phyloP scores from a whole-genome alignment of 768 basidiomycete genomes.

The Vishniacozyma victoriae region DNA sequence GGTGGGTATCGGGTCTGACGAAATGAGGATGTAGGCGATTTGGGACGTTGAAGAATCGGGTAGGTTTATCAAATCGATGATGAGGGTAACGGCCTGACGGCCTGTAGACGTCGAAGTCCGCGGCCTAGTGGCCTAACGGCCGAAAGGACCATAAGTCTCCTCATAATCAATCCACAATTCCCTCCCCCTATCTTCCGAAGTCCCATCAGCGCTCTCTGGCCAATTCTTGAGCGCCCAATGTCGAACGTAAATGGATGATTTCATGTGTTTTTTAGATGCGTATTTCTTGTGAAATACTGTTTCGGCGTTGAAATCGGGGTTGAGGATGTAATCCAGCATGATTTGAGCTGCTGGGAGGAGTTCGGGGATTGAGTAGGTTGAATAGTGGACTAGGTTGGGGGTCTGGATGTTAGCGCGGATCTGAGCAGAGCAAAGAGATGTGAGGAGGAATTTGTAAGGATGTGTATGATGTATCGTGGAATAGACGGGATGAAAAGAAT shows the following conservation, averaged over 20 bases:
- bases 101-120: no score
- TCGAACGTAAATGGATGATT: constrained; percentile 78
- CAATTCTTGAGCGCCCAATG: constrained; percentile 60
- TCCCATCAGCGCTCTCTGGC: constrained; percentile 18
- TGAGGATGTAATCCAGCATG: constrained; percentile 79
- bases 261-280: constrained; percentile 66
- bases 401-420: constrained; percentile 52
- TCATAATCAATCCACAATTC: constrained; percentile 9
- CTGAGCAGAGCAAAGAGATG: constrained; percentile 2
- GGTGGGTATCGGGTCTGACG: no score
- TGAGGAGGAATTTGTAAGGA: constrained; percentile 3
- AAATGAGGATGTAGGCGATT: no score
- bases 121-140: no score
- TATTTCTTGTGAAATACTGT: constrained; percentile 85
- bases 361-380: constrained; percentile 72
- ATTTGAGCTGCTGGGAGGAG: constrained; percentile 73
- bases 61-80: no score
- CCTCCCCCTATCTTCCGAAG: constrained; percentile 4
- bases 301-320: constrained; percentile 53
- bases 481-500: background rate
- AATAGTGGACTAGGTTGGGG: constrained; percentile 78
- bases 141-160: no score
- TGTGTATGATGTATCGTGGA: no score
- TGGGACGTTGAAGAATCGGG: no score
- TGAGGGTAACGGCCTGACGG: no score